phyloP scores from a whole-genome alignment of 106 monocot genomes.

The Platanthera zijinensis region DNA sequence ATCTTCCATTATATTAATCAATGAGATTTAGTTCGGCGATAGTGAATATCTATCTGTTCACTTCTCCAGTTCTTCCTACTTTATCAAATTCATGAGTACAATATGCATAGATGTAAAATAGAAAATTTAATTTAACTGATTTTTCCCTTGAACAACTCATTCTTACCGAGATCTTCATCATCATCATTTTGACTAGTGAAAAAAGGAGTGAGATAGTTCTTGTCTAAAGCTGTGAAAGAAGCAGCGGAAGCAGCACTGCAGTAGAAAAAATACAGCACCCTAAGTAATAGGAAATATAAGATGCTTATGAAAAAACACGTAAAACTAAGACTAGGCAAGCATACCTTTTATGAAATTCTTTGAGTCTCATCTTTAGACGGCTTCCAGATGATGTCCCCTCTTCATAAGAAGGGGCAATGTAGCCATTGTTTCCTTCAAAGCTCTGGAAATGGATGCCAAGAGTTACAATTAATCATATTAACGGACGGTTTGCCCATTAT shows the following conservation, averaged over 20 bases:
- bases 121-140: not conserved
- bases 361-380: slow-evolving; percentile 78
- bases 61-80: too few species aligned
- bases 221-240: slow-evolving; percentile 82
- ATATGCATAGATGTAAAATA: not conserved
- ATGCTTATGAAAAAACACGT: not conserved
- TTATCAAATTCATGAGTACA: too few species aligned
- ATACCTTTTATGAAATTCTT: slow-evolving; percentile 71
- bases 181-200: slow-evolving; percentile 95
- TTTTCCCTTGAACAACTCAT: not conserved
- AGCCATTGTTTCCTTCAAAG: slow-evolving; percentile 61
- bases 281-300: not conserved
- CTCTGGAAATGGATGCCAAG: slow-evolving; percentile 21
- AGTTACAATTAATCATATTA: not conserved
- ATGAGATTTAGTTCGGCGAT: too few species aligned
- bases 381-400: slow-evolving; percentile 77
- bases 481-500: too few species aligned
- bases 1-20: too few species aligned
- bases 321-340: not conserved
- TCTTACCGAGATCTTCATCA: slow-evolving; percentile 50
- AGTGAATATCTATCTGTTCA: too few species aligned
- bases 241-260: slow-evolving; percentile 59
- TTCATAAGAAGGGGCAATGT: slow-evolving; percentile 55
- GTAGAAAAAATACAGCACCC: slow-evolving; percentile 1
- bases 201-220: slow-evolving; percentile 93